phyloP scores from a whole-genome alignment of 805 yeast species.

The Torulaspora franciscae region DNA sequence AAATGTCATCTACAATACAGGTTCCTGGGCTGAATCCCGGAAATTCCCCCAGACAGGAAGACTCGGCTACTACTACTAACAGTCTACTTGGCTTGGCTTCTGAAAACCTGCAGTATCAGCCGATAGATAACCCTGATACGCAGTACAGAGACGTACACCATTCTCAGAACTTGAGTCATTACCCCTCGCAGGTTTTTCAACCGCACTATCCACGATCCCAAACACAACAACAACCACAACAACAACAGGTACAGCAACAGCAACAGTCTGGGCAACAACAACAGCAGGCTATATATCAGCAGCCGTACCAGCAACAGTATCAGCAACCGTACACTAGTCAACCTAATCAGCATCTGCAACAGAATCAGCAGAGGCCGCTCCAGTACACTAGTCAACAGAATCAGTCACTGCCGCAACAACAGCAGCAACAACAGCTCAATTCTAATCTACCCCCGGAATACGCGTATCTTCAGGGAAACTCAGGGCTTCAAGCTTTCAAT shows the following conservation, averaged over 20 bases:
- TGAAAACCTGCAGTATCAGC: slow-evolving; percentile 28
- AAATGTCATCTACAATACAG: slow-evolving; percentile 20
- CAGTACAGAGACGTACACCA: slow-evolving; percentile 15
- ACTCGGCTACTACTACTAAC: slow-evolving; percentile 17
- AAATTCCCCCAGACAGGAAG: slow-evolving; percentile 23
- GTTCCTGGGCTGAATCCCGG: slow-evolving; percentile 17
- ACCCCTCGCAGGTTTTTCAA: slow-evolving; percentile 17
- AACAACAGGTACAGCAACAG: slow-evolving; percentile 11
- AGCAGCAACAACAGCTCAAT: slow-evolving; percentile 10
- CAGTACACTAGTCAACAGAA: slow-evolving; percentile 9
- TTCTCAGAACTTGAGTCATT: slow-evolving; percentile 17
- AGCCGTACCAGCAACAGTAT: slow-evolving; percentile 5
- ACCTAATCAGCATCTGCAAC: slow-evolving; percentile 6
- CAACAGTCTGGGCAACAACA: slow-evolving; percentile 10
- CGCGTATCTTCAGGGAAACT: slow-evolving; percentile 16
- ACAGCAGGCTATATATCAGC: slow-evolving; percentile 1
- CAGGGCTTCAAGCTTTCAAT: slow-evolving; percentile 18
- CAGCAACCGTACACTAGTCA: slow-evolving; percentile 9
- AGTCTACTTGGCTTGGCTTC: slow-evolving; percentile 17
- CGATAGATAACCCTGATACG: slow-evolving; percentile 18
- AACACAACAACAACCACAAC: slow-evolving; percentile 12
- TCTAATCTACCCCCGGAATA: slow-evolving; percentile 22
- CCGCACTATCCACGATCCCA: slow-evolving; percentile 13
- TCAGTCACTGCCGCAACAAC: slow-evolving; percentile 6
- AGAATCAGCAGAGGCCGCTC: slow-evolving; percentile 5